Evolutionary conservation across 139 green algal species (phyloP).

Genomic region (Chlamydomonas eustigma): DNA sequence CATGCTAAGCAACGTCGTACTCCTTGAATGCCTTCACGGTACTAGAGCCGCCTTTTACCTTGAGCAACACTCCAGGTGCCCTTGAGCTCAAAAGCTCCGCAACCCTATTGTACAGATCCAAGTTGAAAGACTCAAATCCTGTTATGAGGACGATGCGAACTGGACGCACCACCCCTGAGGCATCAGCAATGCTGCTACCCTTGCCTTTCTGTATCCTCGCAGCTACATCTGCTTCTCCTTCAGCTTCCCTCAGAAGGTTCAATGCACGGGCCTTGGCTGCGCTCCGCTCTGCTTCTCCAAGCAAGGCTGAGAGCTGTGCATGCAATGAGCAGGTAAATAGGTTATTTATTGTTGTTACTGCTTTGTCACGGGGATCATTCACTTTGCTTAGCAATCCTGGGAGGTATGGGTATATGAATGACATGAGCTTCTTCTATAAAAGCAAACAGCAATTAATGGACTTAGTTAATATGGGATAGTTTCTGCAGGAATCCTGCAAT

Average conservation of each 20-base stretch:
- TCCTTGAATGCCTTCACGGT: too few relatives aligned
- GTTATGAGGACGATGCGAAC: constrained; percentile 86
- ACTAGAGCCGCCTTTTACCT: background rate
- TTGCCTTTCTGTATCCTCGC: background rate
- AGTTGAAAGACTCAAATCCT: constrained; percentile 98
- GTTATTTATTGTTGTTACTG: too few relatives aligned
- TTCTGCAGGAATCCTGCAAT: too few relatives aligned
- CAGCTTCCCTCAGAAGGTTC: background rate
- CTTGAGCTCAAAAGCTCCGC: constrained; percentile 29
- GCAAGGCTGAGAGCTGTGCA: too few relatives aligned
- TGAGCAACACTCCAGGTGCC: background rate
- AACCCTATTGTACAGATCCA: constrained; percentile 78
- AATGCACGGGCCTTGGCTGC: constrained; percentile 11
- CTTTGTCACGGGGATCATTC: too few relatives aligned
- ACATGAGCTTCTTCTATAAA: too few relatives aligned
- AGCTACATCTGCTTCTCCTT: background rate
- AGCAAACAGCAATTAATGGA: too few relatives aligned
- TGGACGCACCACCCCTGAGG: background rate
- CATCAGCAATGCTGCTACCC: background rate
- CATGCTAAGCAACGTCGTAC: too few relatives aligned
- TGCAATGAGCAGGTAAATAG: too few relatives aligned
- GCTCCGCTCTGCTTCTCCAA: constrained; percentile 29
- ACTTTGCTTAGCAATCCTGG: too few relatives aligned
- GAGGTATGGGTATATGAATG: too few relatives aligned
- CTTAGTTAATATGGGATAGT: too few relatives aligned